A percentile compares a stretch with the other conserved stretches of the same genome.
Evolutionary conservation across 495 filamentous ascomycete species (phyloP).

Genomic region (Aspergillus saccharolyticus): DNA sequence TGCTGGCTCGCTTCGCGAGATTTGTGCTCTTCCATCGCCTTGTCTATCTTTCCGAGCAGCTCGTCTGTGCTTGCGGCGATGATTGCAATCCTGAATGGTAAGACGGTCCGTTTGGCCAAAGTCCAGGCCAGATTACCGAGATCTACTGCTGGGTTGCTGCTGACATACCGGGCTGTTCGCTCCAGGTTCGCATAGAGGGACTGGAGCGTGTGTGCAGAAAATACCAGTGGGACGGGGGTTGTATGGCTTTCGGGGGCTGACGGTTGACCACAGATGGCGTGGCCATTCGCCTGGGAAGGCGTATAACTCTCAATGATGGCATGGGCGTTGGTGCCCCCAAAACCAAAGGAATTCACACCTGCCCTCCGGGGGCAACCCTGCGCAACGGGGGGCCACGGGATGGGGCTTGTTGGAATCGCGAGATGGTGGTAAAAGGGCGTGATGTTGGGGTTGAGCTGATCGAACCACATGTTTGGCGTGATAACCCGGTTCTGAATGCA

Average conservation of each 20-base stretch:
- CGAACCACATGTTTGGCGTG: constrained; percentile 55
- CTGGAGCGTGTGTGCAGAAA: constrained; percentile 18
- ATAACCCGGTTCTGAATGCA: constrained; percentile 47
- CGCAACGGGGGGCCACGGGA: constrained; percentile 16
- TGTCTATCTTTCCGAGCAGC: neutral
- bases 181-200: neutral
- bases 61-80: neutral
- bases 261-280: too few relatives aligned
- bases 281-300: too few relatives aligned
- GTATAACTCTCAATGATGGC: constrained; percentile 49
- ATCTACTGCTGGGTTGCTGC: neutral
- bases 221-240: too few relatives aligned
- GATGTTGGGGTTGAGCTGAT: constrained; percentile 45
- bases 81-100: neutral
- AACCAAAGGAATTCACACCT: constrained; percentile 48
- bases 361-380: constrained; percentile 22
- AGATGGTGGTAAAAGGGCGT: constrained; percentile 33
- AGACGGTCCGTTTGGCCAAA: neutral
- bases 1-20: too few relatives aligned
- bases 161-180: neutral
- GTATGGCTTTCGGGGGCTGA: too few relatives aligned
- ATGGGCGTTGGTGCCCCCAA: constrained; percentile 61
- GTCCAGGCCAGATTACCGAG: neutral
- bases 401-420: constrained; percentile 13
- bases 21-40: neutral